Evolutionary conservation across 2,329 filamentous ascomycete genomes (phyloP).

Genomic region (Phyllosticta paracitricarpa): DNA sequence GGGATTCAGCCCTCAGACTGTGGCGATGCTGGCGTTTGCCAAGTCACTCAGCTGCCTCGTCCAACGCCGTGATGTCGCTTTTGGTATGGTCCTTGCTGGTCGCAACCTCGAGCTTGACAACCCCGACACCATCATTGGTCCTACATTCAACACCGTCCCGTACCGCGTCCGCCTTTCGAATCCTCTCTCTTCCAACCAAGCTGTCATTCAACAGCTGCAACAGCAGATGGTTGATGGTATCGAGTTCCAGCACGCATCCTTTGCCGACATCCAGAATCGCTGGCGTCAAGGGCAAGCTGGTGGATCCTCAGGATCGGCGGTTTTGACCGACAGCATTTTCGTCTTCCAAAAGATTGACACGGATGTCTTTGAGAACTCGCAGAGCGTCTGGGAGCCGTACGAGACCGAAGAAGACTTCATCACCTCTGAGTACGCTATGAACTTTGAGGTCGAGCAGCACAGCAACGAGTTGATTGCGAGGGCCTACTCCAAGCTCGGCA

Average conservation of each 20-base stretch:
- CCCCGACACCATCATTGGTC: constrained; percentile 47
- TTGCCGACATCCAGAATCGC: constrained; percentile 6
- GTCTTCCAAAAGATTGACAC: constrained; percentile 7
- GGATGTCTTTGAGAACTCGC: constrained; percentile 1
- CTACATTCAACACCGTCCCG: constrained; percentile 52
- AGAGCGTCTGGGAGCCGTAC: constrained; percentile 7
- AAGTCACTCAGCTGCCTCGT: constrained; percentile 6
- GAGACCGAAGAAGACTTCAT: constrained; percentile 7
- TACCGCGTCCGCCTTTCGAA: constrained; percentile 34
- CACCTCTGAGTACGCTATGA: constrained; percentile 9
- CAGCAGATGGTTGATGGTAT: constrained; percentile 41
- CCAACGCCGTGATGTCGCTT: constrained; percentile 36
- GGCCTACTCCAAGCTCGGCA: constrained; percentile 4
- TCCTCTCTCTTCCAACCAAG: constrained; percentile 41
- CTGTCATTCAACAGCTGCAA: constrained; percentile 49
- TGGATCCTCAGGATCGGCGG: background rate
- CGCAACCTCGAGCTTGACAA: constrained; percentile 37
- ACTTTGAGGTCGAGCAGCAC: constrained; percentile 9
- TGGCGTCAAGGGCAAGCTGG: constrained; percentile 3
- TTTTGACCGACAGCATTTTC: constrained; percentile 7
- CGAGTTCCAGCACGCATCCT: constrained; percentile 11
- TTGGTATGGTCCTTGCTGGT: constrained; percentile 52
- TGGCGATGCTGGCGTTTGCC: constrained; percentile 20
- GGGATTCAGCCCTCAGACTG: constrained; percentile 32
- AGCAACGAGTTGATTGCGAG: background rate